Conservation (phyloP, 2,329 filamentous ascomycete genomes). For the Curvularia hawaiiensis region DNA sequence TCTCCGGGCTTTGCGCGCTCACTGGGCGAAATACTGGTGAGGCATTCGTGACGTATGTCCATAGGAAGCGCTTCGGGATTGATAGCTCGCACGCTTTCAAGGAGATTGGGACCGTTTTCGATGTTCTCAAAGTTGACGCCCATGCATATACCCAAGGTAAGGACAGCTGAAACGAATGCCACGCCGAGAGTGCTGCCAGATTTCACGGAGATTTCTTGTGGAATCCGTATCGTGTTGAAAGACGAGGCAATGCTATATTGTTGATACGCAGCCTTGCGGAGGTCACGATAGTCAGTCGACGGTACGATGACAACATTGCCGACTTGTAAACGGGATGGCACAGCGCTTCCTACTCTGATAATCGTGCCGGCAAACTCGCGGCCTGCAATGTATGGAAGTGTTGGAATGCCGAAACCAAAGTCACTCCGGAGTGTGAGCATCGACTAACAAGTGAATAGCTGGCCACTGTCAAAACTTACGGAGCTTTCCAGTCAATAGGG, state of each 20-base stretch:
- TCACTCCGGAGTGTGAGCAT: constrained; percentile 54
- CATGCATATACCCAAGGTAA: constrained; percentile 71
- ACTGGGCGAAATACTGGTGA: constrained; percentile 57
- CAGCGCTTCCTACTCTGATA: constrained; percentile 51
- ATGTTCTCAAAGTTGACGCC: constrained; percentile 67
- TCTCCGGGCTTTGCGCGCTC: constrained; percentile 67
- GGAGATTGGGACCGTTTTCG: constrained; percentile 64
- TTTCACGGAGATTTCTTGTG: constrained; percentile 57
- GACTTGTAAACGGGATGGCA: constrained; percentile 55
- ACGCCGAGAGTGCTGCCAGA: constrained; percentile 70
- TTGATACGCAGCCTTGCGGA: constrained; percentile 74
- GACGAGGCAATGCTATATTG: constrained; percentile 69
- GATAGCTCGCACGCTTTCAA: constrained; percentile 56
- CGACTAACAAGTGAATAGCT: not conserved
- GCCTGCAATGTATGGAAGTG: constrained; percentile 70
- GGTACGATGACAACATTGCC: constrained; percentile 60
- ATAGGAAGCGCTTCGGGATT: constrained; percentile 57
- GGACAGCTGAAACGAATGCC: constrained; percentile 70
- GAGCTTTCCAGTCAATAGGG: constrained; percentile 77
- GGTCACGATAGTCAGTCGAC: constrained; percentile 75
- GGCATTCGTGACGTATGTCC: constrained; percentile 68
- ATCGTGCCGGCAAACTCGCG: constrained; percentile 72
- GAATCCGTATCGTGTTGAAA: constrained; percentile 69
- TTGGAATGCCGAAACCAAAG: constrained; percentile 72
- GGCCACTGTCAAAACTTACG: constrained; percentile 55